Evolutionary conservation across 148 eudicot species (phyloP), one percentile per base, ranked within the genome.

Genomic region (Persicaria tinctoria): DNA sequence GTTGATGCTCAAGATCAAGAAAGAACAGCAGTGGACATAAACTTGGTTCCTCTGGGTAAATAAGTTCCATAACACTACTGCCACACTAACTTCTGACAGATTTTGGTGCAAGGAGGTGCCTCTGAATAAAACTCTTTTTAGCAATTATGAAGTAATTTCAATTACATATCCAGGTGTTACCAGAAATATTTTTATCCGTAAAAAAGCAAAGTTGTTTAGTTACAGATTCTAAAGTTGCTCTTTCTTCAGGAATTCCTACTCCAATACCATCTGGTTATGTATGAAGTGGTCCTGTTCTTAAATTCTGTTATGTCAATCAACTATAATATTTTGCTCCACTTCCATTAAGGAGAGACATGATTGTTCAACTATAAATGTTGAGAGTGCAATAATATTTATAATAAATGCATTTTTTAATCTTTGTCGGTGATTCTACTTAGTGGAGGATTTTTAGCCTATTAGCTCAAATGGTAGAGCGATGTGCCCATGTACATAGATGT

Each of bases 11-110:
- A 86, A 75, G 80, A 88, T 81, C 93, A 86, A 80, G 97, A 83
- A 74, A 88, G 83, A 83, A 89, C 97, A 77, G 70, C 81, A 64
- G 99, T 96, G 76, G 93, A 87, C 79, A 79, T 96, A 46, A 89
- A 95, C 80, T 85, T 95, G 88, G 90, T 95, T 57, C 99, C 99
- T 23, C 84, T 95, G 69, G 91, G 91, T 71, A n/a, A 92, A 96
- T 66, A 90, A 85, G 79, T 96, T 96, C 79, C 97, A 96, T 80
- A 90, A 90, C 74, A 94, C 93, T 45, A 90, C 97, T 72, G 98
- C 97, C 47, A 77, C 80, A 60, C 79, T 91, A 75, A 94, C 88
- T 74, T 91, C 82, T 76, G 85, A 91, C 77, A 90, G 97, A 85
- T 84, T 91, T 56, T 79, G 76, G 83, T 85, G 82, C 73, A 91